phyloP scores from a whole-genome alignment of 441 rosid species.

The Melianthus villosus region DNA sequence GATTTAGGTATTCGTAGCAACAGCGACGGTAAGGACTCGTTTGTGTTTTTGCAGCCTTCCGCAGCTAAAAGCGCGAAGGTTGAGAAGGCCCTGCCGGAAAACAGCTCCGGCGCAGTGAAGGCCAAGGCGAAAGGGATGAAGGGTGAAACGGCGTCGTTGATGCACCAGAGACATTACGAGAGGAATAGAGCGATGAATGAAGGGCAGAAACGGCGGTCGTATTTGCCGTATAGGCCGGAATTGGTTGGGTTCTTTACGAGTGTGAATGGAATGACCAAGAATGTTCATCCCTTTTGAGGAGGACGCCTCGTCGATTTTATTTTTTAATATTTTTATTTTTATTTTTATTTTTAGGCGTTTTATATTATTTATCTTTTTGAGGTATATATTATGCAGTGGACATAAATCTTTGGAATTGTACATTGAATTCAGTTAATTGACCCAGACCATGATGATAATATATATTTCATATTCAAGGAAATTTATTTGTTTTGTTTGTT shows the following conservation, averaged over 20 bases:
- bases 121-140: conserved; percentile 14
- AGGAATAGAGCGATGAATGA: conserved; percentile 33
- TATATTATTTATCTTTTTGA: too few relatives aligned
- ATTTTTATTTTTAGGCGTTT: too few relatives aligned
- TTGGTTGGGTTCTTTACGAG: conserved; percentile 58
- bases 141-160: conserved; percentile 23
- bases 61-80: conserved; percentile 2
- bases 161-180: conserved; percentile 43
- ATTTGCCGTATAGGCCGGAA: conserved; percentile 50
- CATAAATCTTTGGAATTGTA: too few relatives aligned
- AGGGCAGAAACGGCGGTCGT: conserved; percentile 40
- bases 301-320: too few relatives aligned
- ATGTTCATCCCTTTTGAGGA: conserved; percentile 66
- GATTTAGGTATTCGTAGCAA: conserved; percentile 40
- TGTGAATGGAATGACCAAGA: conserved; percentile 42
- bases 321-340: too few relatives aligned
- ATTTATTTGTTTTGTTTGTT: too few relatives aligned
- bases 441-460: too few relatives aligned
- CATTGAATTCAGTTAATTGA: too few relatives aligned
- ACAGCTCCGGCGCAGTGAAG: conserved; percentile 1
- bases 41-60: conserved; percentile 23
- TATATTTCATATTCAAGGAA: too few relatives aligned
- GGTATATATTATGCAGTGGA: too few relatives aligned
- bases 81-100: conserved; percentile 3
- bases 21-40: conserved; percentile 72